Base-by-base conservation (phyloP, 768 basidiomycete genomes). In the Imleria badia region DNA sequence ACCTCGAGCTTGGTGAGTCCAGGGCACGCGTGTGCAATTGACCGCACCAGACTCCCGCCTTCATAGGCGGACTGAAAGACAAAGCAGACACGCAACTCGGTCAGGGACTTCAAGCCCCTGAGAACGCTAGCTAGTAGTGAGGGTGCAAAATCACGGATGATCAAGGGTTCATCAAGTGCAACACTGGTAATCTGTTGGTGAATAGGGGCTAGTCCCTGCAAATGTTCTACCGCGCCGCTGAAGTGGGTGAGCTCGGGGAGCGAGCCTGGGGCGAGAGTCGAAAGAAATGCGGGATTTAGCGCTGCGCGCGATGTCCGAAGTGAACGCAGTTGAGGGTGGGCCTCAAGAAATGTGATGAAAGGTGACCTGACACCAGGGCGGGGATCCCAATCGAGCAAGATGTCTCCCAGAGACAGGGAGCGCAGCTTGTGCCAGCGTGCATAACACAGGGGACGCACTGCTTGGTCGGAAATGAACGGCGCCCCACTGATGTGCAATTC, bases 61-160 rank as follows among this genome's bases (percentile, higher is more conserved):
- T 91, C 88, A 62, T 89, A 89, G 62, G 84, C 83, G 2, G 83
- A 84, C 62, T 89, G 85, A 46, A 90, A 78, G 36, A 81, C 78
- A 64, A 90, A 90, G 15, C 81, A 74, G 40, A 90, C 80, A 49
- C 78, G 83, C 51, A 91, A 75, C 38, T 82, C 78, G 13, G 74
- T 78, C 23, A 91, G 76, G 6, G 75, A 74, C 19, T 78, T 77
- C 20, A 90, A 63, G 45, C 78, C 77, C 54, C 80, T 76, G 23
- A 91, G 77, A n/a, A 87, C 72, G 35, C 77, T 75, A 5, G 84
- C 80, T 3, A 90, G 75, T 6, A 81, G 74, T 19, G 85, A 75
- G 0, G 84, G 81, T 6, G 87, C 84, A 13, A 86, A 73, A 55
- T 90, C 87, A 34, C 86, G 82, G 1, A 87, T 81, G 45, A 80